Evolutionary conservation across 1,284 basidiomycete genomes (phyloP), one percentile per base, ranked within the genome.

Genomic region (Peniophora sp.): DNA sequence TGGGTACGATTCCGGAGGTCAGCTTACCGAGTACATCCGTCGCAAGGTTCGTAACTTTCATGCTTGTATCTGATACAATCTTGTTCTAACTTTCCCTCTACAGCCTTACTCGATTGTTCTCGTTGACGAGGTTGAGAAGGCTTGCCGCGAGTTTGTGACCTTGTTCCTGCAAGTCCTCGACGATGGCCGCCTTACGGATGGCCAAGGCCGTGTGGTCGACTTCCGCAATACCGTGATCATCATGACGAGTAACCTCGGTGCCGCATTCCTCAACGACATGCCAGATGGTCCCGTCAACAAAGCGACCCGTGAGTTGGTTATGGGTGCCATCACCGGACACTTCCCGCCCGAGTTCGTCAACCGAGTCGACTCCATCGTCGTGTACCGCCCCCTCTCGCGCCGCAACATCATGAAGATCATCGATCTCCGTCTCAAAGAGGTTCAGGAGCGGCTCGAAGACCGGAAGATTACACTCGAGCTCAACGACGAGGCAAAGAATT

Each of bases 271-370:
- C 37, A 83, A 91, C 52, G 88, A 91, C 53, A 81, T 88, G 72
- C 77, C 78, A 2, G 83, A 85, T 39, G 86, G 92, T 2, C 73
- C 81, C 0, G 81, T 96, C 46, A 84, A 76, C 24, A 66, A 75
- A 0, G 67, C 75, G 48, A 88, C 88, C 2, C 78, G 75, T 55
- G 66, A 77, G 22, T 68, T 85, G 32, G 92, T 98, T 42, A 83
- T 92, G 72, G 74, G 75, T 49, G 78, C 90, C 11, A 91, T 97
- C 48, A 82, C 85, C 57, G 68, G 68, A 1, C 89, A 91, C 65
- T 97, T 96, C 75, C 88, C 92, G 41, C 96, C 95, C 1, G 95
- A 98, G 66, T 88, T 97, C 59, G 73, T 95, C 64, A 96, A 96
- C 68, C 84, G 94, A 58, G 82, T 97, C 51, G 93, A 96, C 66